Evolutionary conservation across 768 basidiomycete species (phyloP).

Genomic region (Tricholoma sp.): DNA sequence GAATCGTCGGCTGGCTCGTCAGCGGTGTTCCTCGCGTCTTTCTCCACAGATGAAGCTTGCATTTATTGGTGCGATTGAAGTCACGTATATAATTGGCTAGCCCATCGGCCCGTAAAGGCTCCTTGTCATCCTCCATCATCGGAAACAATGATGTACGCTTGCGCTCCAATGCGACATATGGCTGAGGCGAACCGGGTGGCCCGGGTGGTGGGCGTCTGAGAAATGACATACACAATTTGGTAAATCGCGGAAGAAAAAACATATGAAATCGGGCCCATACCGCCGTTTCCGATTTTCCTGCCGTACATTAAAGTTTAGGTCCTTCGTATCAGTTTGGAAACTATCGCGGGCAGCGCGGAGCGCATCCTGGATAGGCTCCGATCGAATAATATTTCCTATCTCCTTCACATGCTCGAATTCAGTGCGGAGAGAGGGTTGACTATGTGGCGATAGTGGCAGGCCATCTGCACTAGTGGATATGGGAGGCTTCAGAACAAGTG

Average conservation of each 20-base stretch:
- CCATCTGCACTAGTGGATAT: constrained; percentile 6
- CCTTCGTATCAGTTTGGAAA: constrained; percentile 44
- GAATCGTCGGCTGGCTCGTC: constrained; percentile 30
- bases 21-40: constrained; percentile 20
- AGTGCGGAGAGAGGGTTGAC: constrained; percentile 16
- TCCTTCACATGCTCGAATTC: constrained; percentile 45
- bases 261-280: constrained; percentile 30
- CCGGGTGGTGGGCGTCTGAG: constrained; percentile 43
- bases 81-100: constrained; percentile 51
- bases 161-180: constrained; percentile 43
- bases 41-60: constrained; percentile 54
- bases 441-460: constrained; percentile 19
- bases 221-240: not conserved
- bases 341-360: constrained; percentile 51
- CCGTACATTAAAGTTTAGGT: constrained; percentile 39
- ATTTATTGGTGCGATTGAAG: constrained; percentile 44
- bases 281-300: constrained; percentile 52
- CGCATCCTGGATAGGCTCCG: constrained; percentile 54
- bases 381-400: constrained; percentile 42
- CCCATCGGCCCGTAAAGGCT: constrained; percentile 37
- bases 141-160: constrained; percentile 39
- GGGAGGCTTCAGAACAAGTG: constrained; percentile 37
- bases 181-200: constrained; percentile 58
- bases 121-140: constrained; percentile 27
- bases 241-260: constrained; percentile 2